These are phyloP conservation scores for Aspergillus leporis DNA, from an alignment of 495 filamentous ascomycete genomes.

Conservation along the genomic window DNA sequence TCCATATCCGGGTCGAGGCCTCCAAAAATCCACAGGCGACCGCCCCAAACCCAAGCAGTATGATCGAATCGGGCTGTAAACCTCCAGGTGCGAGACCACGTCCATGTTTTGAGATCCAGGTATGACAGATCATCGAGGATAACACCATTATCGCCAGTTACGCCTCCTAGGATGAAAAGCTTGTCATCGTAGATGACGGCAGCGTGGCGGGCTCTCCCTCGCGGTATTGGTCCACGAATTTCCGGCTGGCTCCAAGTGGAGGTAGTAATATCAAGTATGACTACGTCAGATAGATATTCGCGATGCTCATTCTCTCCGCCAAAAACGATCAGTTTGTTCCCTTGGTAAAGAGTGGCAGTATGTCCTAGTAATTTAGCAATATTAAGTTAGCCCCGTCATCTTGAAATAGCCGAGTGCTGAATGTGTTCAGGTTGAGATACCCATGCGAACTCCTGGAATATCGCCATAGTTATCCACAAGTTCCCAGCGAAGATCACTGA, in stretches of 20 bases:
- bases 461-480: slow-evolving; percentile 98
- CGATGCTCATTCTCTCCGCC: slow-evolving; percentile 97
- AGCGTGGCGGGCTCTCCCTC: slow-evolving; percentile 88
- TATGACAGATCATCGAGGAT: slow-evolving; percentile 95
- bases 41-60: slow-evolving; percentile 86
- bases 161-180: slow-evolving; percentile 88
- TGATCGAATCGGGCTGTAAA: slow-evolving; percentile 95
- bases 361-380: slow-evolving; percentile 60
- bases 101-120: slow-evolving; percentile 94
- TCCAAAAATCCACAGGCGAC: slow-evolving; percentile 95
- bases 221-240: slow-evolving; percentile 77
- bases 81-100: slow-evolving; percentile 94
- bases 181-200: slow-evolving; percentile 95
- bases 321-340: slow-evolving; percentile 91
- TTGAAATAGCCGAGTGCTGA: not conserved
- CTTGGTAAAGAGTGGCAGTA: slow-evolving; percentile 92
- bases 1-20: slow-evolving; percentile 94
- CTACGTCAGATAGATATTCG: slow-evolving; percentile 90
- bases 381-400: slow-evolving; percentile 7
- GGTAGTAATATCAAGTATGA: slow-evolving; percentile 91
- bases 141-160: slow-evolving; percentile 82
- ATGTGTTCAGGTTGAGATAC: slow-evolving; percentile 49
- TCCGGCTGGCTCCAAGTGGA: slow-evolving; percentile 93
- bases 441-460: slow-evolving; percentile 97
- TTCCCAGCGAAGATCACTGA: slow-evolving; percentile 86